Evolutionary conservation across 441 rosid genomes (phyloP), one percentile per base, ranked within the genome.

Genomic region (Kokia cookei): DNA sequence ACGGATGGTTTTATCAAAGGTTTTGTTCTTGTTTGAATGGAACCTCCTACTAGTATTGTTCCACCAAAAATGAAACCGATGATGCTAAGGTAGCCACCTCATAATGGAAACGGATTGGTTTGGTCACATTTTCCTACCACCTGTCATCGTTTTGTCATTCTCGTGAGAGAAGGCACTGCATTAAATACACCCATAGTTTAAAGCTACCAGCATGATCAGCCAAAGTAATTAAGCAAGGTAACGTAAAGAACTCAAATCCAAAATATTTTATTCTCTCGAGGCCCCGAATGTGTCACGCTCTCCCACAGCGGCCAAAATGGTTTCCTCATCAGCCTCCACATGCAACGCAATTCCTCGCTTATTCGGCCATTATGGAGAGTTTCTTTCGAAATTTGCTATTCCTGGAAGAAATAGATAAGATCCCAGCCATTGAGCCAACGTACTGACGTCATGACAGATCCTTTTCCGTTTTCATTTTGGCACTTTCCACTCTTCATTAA

Each of bases 261-360:
- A 45, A 65, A 14, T 4, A 0, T 17, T 65, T 5, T 11, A 19
- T 19, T 42, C 54, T 17, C 22, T 65, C 45, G 5, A 65, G 1
- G 53, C 53, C 11, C 48, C 40, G 26, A 4, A 32, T 17, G 7
- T 66, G 58, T 47, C 71, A 3, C 40, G 14, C 29, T n/a, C 57
- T 37, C 17, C 11, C n/a, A 47, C 13, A 79, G 74, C 78, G 76
- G 80, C 55, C 78, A 72, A 73, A 71, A 59, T 47, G 37, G 37
- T 32, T 32, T 32, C 37, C 7, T 32, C 37, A 32, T 32, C 37
- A 32, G 37, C 37, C 1, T 75, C 62, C 71, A 69, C 82, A 35
- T 7, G 48, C 14, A 45, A 45, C 1, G 6, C 51, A 12, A 47
- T 47, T 47, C 51, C 51, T 47, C n/a, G 15, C 54, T 54, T 14